Conservation (phyloP, 768 basidiomycete genomes). For the Mycena kentingensis region DNA sequence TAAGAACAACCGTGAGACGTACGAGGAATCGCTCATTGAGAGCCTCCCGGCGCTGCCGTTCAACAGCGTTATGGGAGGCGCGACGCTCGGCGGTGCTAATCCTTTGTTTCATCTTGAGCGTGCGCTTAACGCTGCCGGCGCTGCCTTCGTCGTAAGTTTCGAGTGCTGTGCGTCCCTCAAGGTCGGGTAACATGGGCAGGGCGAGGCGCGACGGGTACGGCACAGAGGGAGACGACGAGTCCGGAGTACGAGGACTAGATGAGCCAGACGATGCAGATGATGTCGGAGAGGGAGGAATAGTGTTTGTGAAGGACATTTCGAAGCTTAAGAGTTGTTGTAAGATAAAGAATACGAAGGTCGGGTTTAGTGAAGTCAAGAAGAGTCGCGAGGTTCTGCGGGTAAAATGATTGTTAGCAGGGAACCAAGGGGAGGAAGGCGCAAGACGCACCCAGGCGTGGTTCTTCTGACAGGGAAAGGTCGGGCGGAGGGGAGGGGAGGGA, state of each 20-base stretch:
- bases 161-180: slow-evolving; percentile 20
- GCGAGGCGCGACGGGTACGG: slow-evolving; percentile 18
- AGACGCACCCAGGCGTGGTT: slow-evolving; percentile 22
- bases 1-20: too few species aligned
- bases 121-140: slow-evolving; percentile 22
- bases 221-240: slow-evolving; percentile 3
- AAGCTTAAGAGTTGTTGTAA: too few species aligned
- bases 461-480: slow-evolving; percentile 14
- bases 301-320: slow-evolving; percentile 21
- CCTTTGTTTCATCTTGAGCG: slow-evolving; percentile 35
- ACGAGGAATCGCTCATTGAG: slow-evolving; percentile 70
- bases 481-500: slow-evolving; percentile 11
- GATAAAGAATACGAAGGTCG: slow-evolving; percentile 21
- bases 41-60: slow-evolving; percentile 72
- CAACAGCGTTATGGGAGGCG: slow-evolving; percentile 79
- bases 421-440: neutral
- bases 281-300: slow-evolving; percentile 23
- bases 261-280: slow-evolving; percentile 24
- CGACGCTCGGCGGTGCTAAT: slow-evolving; percentile 80
- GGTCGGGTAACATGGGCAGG: slow-evolving; percentile 20
- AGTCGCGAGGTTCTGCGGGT: slow-evolving; percentile 22
- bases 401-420: neutral
- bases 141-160: slow-evolving; percentile 18
- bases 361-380: slow-evolving; percentile 25
- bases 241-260: slow-evolving; percentile 15